Percentiles rank a stretch among this genome's conserved stretches.
These are phyloP conservation scores for Myriosclerotinia curreyana DNA, from an alignment of 2,329 filamentous ascomycete species.

Conservation along the genomic window DNA sequence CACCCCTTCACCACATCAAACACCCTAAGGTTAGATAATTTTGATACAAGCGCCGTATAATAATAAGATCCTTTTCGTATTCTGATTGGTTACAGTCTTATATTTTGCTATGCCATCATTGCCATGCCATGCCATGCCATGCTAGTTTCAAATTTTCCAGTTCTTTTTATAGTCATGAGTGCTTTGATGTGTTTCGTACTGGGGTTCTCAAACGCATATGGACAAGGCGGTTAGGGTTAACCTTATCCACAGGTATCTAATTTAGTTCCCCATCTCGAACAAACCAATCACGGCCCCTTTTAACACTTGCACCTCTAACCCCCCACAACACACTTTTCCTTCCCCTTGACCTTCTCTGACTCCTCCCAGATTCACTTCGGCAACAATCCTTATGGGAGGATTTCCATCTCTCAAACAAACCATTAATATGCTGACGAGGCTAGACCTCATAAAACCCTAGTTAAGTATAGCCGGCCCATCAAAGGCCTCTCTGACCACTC, in stretches of 20 bases:
- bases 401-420: background rate
- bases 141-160: slow-evolving; percentile 10
- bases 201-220: slow-evolving; percentile 14
- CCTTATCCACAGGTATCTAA: background rate
- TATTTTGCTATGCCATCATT: no score
- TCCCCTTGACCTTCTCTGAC: background rate
- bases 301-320: background rate
- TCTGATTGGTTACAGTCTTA: no score
- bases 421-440: background rate
- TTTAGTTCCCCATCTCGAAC: slow-evolving; percentile 12
- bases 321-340: background rate
- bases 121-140: background rate
- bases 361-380: background rate
- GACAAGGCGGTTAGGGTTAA: background rate
- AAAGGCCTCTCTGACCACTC: slow-evolving; percentile 24
- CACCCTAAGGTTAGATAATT: no score
- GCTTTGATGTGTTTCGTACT: slow-evolving; percentile 11
- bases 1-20: no score
- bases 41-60: no score
- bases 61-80: no score
- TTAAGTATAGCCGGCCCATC: background rate
- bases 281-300: slow-evolving; percentile 8
- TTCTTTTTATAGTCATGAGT: no score
- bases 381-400: background rate
- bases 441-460: background rate